Evolutionary conservation across 305 asterid species (phyloP), one percentile per base, ranked within the genome.

Genomic region (Fraxinus platypoda): DNA sequence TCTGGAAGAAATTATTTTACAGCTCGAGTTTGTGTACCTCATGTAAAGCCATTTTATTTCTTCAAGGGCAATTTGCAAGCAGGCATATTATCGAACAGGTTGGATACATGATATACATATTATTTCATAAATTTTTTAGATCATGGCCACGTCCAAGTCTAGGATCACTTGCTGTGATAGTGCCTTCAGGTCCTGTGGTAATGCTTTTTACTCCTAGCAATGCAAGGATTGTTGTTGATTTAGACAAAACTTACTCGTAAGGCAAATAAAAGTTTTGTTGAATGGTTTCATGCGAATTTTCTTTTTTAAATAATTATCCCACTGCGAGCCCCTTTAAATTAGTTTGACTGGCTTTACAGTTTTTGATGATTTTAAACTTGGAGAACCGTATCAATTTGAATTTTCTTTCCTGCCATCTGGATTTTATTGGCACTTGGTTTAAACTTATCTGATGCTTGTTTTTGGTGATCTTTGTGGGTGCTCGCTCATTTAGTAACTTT

Each of bases 381-480:
- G 17, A 9, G 38, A n/a, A 46, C 34, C 54, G 25, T 26, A 66
- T 26, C 17, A 25, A 71, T 41, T 80, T 33, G 25, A 54, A 71
- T 19, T 71, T 72, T 23, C 62, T 46, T 19, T 72, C 78, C 57
- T 21, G 72, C 74, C 43, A 6, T 66, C 35, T 26, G 30, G 73
- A 66, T 15, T 68, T 62, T 57, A 52, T 66, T 21, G 73, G 76
- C 75, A 41, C 66, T 54, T 78, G 74, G 62, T 74, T 83, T 75
- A 70, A 79, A 30, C 31, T 43, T 68, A 25, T 77, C 83, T 73
- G 7, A 81, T 59, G 59, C 59, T 37, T 54, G 28, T 57, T 79
- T 79, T 77, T 77, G 84, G 72, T 41, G 41, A 66, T 77, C 23
- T 79, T 6, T 68, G 41, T 70, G 74, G 81, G 78, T 76, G 57